phyloP scores from a whole-genome alignment of 768 basidiomycete species.

The Hemileccinum impolitum region DNA sequence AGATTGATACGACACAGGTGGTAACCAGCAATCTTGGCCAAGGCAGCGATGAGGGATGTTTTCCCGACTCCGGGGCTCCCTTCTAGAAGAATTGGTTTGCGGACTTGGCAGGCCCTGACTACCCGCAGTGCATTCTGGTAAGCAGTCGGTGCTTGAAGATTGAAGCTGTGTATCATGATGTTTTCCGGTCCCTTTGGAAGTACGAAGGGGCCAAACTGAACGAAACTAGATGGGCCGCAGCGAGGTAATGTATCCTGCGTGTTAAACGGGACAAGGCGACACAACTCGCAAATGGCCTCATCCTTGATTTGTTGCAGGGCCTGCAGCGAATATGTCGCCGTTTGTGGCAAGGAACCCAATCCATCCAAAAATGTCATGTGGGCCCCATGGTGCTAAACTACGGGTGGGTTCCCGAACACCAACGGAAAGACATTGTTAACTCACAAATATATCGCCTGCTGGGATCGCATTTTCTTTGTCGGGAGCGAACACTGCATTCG shows the following conservation, averaged over 20 bases:
- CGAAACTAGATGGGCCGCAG: slow-evolving; percentile 33
- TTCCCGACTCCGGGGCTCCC: slow-evolving; percentile 99
- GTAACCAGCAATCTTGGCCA: slow-evolving; percentile 79
- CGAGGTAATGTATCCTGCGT: slow-evolving; percentile 20
- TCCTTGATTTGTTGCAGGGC: slow-evolving; percentile 59
- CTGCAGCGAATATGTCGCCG: slow-evolving; percentile 57
- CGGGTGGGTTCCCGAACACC: slow-evolving; percentile 10
- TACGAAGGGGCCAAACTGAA: slow-evolving; percentile 73
- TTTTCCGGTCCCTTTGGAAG: slow-evolving; percentile 55
- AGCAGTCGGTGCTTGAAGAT: slow-evolving; percentile 86
- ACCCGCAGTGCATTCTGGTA: slow-evolving; percentile 84
- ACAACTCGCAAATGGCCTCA: slow-evolving; percentile 53
- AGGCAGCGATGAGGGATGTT: slow-evolving; percentile 85
- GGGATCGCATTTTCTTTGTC: slow-evolving; percentile 33
- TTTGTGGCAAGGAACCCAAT: slow-evolving; percentile 72
- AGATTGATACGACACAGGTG: slow-evolving; percentile 89
- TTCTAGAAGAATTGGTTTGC: slow-evolving; percentile 91
- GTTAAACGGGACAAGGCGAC: slow-evolving; percentile 52
- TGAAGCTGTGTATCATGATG: slow-evolving; percentile 51
- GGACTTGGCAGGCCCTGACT: slow-evolving; percentile 82
- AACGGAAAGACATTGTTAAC: slow-evolving; percentile 18
- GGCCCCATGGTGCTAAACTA: slow-evolving; percentile 80
- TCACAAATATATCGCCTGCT: slow-evolving; percentile 63
- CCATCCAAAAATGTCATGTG: slow-evolving; percentile 93
- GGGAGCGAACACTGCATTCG: slow-evolving; percentile 53